Base-by-base conservation (phyloP, 176 grass and related monocot species). In the Elaeis guineensis region DNA sequence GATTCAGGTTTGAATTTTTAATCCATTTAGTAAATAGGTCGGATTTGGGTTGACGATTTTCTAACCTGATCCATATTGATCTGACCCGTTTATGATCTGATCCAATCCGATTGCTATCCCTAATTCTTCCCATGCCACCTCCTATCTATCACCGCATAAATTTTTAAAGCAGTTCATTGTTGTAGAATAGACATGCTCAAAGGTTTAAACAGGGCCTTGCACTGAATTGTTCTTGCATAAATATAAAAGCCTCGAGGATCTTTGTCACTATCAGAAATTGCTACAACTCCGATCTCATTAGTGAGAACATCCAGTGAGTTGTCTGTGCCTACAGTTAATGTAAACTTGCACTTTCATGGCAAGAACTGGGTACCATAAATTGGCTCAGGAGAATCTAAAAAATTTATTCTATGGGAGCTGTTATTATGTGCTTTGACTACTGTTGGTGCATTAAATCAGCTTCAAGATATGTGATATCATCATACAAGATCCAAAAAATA, bases 101-200 rank as follows among this genome's bases (percentile, higher is more conserved):
- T n/a, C n/a, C n/a, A n/a, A n/a, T n/a, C n/a, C n/a, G n/a, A n/a
- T n/a, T n/a, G n/a, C n/a, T n/a, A n/a, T n/a, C n/a, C n/a, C n/a
- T n/a, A n/a, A 87, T 98, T 60, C 84, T 92, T 77, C 87, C 93
- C 93, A 98, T 98, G 54, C 93, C 93, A 57, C 87, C 93, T 65
- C 93, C 87, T 72, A 92, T 87, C 93, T 98, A 66, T 35, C 2
- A 35, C 8, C 2, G 32, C 55, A 85, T 80, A 77, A 65, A 35
- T 9, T 35, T 35, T 35, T 35, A 2, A 35, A 35, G 32, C 32
- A 35, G 32, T 35, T 35, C 32, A 35, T 9, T 35, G 32, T 35
- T 35, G 2, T 35, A 35, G 32, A 35, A 35, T 35, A 35, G 32
- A 35, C 32, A 35, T 8, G 7, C 32, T 35, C 32, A 2, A 9